These are phyloP conservation scores for Termitomyces sp. DNA, from an alignment of 768 basidiomycete genomes.

Conservation along the genomic window DNA sequence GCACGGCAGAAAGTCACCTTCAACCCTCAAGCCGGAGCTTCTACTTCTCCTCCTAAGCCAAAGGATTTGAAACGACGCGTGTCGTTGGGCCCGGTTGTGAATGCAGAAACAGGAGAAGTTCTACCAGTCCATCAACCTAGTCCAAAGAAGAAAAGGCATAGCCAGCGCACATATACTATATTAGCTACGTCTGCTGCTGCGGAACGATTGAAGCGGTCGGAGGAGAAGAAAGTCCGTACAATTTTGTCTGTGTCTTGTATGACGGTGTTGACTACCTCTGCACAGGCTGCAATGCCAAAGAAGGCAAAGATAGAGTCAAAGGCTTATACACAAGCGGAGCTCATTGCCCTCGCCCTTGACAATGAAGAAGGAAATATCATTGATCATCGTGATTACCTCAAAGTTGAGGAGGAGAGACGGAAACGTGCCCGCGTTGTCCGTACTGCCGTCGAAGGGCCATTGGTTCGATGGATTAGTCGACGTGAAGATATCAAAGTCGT, in stretches of 20 bases:
- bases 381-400: slow-evolving; percentile 76
- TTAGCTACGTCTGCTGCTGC: slow-evolving; percentile 65
- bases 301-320: slow-evolving; percentile 49
- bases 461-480: slow-evolving; percentile 68
- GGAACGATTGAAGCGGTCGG: slow-evolving; percentile 56
- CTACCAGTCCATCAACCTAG: slow-evolving; percentile 25
- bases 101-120: slow-evolving; percentile 60
- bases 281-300: slow-evolving; percentile 56
- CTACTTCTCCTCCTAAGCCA: slow-evolving; percentile 16
- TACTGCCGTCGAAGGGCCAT: slow-evolving; percentile 55
- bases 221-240: slow-evolving; percentile 50
- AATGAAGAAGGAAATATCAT: slow-evolving; percentile 82
- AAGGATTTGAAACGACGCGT: slow-evolving; percentile 42
- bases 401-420: slow-evolving; percentile 77
- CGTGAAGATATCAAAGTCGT: slow-evolving; percentile 52
- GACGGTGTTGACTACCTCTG: background rate
- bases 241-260: background rate
- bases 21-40: slow-evolving; percentile 42
- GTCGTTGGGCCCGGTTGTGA: slow-evolving; percentile 47
- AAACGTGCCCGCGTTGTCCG: slow-evolving; percentile 61
- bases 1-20: slow-evolving; percentile 64
- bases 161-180: slow-evolving; percentile 64
- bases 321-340: slow-evolving; percentile 71
- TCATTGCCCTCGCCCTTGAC: slow-evolving; percentile 78
- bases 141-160: slow-evolving; percentile 41